Conservation (phyloP, 805 yeast species). For the Kazachstania taianensis region DNA sequence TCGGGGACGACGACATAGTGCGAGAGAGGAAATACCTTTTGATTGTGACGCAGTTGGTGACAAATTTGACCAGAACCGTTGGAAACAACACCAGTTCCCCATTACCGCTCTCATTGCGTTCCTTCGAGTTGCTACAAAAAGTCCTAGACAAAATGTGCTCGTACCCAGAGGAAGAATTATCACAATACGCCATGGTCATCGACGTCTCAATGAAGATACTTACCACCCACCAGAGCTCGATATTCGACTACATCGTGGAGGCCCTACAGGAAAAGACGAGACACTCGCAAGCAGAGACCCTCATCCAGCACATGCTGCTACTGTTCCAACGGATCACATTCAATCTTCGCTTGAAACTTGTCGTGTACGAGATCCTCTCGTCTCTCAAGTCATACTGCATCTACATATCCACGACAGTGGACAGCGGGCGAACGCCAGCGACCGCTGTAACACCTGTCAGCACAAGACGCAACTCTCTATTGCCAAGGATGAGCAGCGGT, state of each 20-base stretch:
- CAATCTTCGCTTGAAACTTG: conserved; percentile 22
- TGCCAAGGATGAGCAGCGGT: neutral
- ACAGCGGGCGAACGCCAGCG: too few relatives aligned
- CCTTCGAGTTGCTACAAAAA: conserved; percentile 10
- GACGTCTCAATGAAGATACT: conserved; percentile 21
- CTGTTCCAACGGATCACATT: conserved; percentile 22
- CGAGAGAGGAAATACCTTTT: conserved; percentile 7
- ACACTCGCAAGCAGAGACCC: neutral
- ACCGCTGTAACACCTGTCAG: too few relatives aligned
- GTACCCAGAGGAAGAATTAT: conserved; percentile 8
- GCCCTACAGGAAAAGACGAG: conserved; percentile 6
- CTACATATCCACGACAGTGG: conserved; percentile 13
- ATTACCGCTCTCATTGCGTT: conserved; percentile 8
- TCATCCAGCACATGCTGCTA: conserved; percentile 13
- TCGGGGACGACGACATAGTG: conserved; percentile 2
- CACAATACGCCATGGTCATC: conserved; percentile 8
- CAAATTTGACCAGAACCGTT: conserved; percentile 16
- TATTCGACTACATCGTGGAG: conserved; percentile 15
- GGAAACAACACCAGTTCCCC: conserved; percentile 7
- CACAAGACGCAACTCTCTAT: neutral
- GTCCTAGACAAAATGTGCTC: conserved; percentile 10
- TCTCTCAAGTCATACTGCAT: conserved; percentile 24
- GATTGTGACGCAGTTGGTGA: conserved; percentile 17
- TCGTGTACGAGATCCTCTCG: conserved; percentile 24
- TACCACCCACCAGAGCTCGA: conserved; percentile 22